These are phyloP conservation scores for Tylopilus sp. DNA, from an alignment of 768 basidiomycete species.

Conservation along the genomic window DNA sequence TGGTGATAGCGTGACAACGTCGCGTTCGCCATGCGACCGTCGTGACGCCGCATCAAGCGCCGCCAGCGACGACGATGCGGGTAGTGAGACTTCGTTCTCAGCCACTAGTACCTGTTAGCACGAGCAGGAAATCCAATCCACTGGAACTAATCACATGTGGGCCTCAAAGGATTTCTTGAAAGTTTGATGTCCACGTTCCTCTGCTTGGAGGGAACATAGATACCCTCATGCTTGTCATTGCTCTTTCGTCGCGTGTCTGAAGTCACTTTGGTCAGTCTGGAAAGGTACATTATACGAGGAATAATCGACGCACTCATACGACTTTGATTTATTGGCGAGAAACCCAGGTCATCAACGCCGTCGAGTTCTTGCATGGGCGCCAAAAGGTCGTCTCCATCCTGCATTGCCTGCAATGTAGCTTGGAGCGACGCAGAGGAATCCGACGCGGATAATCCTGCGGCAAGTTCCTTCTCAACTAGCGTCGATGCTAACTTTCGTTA, in stretches of 20 bases:
- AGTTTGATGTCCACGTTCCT: neutral
- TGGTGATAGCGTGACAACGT: neutral
- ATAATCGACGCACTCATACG: neutral
- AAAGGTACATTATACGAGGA: neutral
- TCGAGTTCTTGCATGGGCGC: neutral
- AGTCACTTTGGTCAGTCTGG: neutral
- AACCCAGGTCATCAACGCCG: neutral
- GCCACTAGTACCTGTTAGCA: conserved; percentile 2
- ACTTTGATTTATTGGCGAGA: neutral
- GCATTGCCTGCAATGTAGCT: neutral
- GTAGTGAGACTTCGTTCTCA: neutral
- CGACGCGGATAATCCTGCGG: neutral
- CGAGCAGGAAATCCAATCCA: neutral
- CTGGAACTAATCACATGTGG: conserved; percentile 9
- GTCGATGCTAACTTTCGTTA: conserved; percentile 6
- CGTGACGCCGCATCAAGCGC: conserved; percentile 1
- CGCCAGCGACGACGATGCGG: conserved; percentile 5
- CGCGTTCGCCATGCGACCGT: neutral
- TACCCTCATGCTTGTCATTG: neutral
- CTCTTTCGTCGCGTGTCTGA: neutral
- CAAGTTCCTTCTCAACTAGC: neutral
- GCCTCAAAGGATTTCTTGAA: neutral
- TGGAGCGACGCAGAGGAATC: neutral
- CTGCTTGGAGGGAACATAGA: neutral
- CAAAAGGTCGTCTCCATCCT: neutral